phyloP scores from a whole-genome alignment of 176 grass and related monocot genomes.

The Alloteropsis semialata region DNA sequence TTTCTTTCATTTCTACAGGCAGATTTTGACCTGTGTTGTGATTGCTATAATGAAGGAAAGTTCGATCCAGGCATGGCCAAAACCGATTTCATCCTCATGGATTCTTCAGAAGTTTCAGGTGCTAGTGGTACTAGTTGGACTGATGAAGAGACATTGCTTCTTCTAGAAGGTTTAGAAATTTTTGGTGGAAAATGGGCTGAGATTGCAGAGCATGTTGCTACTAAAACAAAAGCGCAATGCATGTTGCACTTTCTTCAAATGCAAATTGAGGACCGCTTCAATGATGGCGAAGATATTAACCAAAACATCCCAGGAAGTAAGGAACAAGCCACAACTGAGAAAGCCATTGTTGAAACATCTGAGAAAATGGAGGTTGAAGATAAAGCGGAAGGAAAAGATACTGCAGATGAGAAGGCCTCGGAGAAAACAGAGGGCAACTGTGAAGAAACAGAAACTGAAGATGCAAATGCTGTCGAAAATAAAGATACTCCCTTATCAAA shows the following conservation, averaged over 20 bases:
- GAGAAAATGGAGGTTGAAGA: conserved; percentile 73
- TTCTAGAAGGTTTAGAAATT: conserved; percentile 97
- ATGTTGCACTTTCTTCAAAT: conserved; percentile 99
- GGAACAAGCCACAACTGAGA: conserved; percentile 44
- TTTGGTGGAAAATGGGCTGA: conserved; percentile 98
- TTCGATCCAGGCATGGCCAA: conserved; percentile 84
- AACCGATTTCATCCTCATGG: conserved; percentile 98
- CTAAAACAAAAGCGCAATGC: conserved; percentile 95
- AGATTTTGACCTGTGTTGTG: conserved; percentile 96
- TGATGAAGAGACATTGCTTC: conserved; percentile 94
- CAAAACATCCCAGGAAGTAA: conserved; percentile 35
- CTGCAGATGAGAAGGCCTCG: conserved; percentile 24
- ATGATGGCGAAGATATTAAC: conserved; percentile 47
- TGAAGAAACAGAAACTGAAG: conserved; percentile 40
- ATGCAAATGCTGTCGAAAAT: conserved; percentile 34
- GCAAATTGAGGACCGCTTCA: conserved; percentile 89
- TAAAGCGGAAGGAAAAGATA: conserved; percentile 56
- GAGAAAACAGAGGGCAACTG: conserved; percentile 50
- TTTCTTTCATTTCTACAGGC: conserved; percentile 57
- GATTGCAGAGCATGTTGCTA: conserved; percentile 98
- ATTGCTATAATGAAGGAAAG: conserved; percentile 89
- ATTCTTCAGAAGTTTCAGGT: conserved; percentile 79
- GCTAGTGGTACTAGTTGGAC: conserved; percentile 94
- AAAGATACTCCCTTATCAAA: conserved; percentile 55
- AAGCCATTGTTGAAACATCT: conserved; percentile 38